Evolutionary conservation across 1,284 basidiomycete genomes (phyloP), one percentile per base, ranked within the genome.

Genomic region (Fistulina hepatica): DNA sequence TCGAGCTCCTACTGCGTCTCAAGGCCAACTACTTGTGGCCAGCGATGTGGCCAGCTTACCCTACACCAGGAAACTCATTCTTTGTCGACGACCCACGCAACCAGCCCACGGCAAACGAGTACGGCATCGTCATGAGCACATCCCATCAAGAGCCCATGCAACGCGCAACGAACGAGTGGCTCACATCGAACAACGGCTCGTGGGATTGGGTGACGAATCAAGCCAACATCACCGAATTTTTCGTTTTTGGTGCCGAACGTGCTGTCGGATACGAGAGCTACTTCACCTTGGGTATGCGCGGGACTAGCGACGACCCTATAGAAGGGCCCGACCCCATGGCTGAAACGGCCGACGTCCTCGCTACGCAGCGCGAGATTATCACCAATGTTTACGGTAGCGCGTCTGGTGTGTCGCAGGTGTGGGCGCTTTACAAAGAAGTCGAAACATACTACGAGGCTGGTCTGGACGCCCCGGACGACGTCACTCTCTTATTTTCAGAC

Each of bases 21-120:
- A 81, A 78, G 49, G 77, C 65, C 8, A 84, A 84, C 56, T 76
- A 77, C 51, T 55, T 81, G 13, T 82, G 79, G 78, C 75, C 75
- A 12, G 69, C 64, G 64, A 47, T 19, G 60, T 54, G 41, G 41
- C 41, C 38, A 23, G 21, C 28, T 2, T 40, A 41, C 28, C 41
- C 35, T 3, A 19, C 13, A 7, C 40, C 35, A 11, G 40, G 31
- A 4, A 42, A 39, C 25, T 17, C 32, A 2, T 44, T 44, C 40
- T 42, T 34, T 15, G 60, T 79, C n/a, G 81, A 84, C 45, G 81
- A 83, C 43, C 49, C 65, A 1, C 62, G 67, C 16, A 84, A 83
- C 46, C 76, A 78, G 48, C 61, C 62, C 19, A 58, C 76, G 7
- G 81, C 81, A 1, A 71, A 82, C 45, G 63, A 61, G 40, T 81